Evolutionary conservation across 768 basidiomycete species (phyloP).

Genomic region (Sporobolomyces pararoseus): DNA sequence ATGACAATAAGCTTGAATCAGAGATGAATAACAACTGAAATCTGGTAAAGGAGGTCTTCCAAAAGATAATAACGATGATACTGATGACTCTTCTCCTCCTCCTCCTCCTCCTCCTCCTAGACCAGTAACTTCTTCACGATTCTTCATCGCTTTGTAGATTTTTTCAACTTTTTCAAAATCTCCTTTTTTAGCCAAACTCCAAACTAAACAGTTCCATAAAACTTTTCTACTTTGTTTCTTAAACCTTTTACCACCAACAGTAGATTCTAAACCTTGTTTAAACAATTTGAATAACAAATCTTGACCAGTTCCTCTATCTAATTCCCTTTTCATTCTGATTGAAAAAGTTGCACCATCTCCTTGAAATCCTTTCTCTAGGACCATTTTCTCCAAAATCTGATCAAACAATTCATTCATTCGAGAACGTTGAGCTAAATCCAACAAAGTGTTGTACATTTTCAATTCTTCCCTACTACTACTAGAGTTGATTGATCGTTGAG

Average conservation of each 20-base stretch:
- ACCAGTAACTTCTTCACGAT: background rate
- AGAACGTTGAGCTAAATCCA: conserved; percentile 6
- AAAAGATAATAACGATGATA: background rate
- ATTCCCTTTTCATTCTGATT: conserved; percentile 4
- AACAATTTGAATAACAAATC: conserved; percentile 11
- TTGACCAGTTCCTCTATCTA: background rate
- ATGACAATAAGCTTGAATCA: conserved; percentile 69
- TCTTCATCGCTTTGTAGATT: conserved; percentile 18
- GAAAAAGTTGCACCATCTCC: conserved; percentile 1
- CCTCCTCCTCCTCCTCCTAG: too few relatives aligned
- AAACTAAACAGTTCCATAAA: conserved; percentile 17
- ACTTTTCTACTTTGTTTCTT: background rate
- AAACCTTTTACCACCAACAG: background rate
- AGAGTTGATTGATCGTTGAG: background rate
- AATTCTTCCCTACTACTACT: conserved; percentile 5
- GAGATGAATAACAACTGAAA: conserved; percentile 60
- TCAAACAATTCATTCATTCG: conserved; percentile 33
- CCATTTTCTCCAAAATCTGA: conserved; percentile 18
- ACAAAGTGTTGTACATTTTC: conserved; percentile 26
- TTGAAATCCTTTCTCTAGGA: background rate
- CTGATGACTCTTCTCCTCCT: too few relatives aligned
- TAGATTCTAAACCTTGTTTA: conserved; percentile 4
- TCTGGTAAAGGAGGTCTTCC: conserved; percentile 58
- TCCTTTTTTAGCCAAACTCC: conserved; percentile 11
- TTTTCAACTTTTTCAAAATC: conserved; percentile 7